A percentile compares a stretch with the other conserved stretches of the same genome.
These are phyloP conservation scores for Rhododendron ovatum DNA, from an alignment of 148 eudicot species.

Conservation along the genomic window DNA sequence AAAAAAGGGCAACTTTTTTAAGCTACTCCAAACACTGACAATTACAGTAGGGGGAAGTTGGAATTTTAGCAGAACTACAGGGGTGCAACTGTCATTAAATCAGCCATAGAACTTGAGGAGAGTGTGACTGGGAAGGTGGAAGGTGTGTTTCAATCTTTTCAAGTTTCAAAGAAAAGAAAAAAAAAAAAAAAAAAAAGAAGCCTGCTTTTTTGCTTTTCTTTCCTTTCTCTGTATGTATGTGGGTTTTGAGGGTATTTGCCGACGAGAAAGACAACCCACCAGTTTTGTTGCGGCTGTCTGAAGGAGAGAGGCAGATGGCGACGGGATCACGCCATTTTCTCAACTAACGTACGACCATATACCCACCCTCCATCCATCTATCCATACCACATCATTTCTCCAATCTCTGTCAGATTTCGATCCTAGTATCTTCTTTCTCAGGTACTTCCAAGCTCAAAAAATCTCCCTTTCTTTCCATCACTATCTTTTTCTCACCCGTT, in stretches of 20 bases:
- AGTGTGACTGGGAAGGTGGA: constrained; percentile 8
- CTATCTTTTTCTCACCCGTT: not conserved
- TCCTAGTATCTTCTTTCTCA: constrained; percentile 10
- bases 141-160: not conserved
- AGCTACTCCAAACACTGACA: not conserved
- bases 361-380: not conserved
- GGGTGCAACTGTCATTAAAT: not conserved
- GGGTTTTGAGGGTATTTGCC: constrained; percentile 17
- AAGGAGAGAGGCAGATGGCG: constrained; percentile 15
- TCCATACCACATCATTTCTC: not conserved
- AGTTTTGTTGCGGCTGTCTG: constrained; percentile 32
- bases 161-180: not conserved
- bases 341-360: constrained; percentile 4
- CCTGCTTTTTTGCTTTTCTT: not conserved
- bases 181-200: too few relatives aligned
- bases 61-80: not conserved
- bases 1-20: not conserved
- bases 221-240: not conserved
- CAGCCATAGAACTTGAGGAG: not conserved
- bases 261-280: constrained; percentile 24
- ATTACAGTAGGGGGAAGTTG: not conserved
- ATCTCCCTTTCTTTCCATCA: not conserved
- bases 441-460: not conserved
- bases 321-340: constrained; percentile 30
- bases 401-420: constrained; percentile 16